These are phyloP conservation scores for Phlebiopsis gigantea DNA, from an alignment of 768 basidiomycete genomes.

Conservation along the genomic window DNA sequence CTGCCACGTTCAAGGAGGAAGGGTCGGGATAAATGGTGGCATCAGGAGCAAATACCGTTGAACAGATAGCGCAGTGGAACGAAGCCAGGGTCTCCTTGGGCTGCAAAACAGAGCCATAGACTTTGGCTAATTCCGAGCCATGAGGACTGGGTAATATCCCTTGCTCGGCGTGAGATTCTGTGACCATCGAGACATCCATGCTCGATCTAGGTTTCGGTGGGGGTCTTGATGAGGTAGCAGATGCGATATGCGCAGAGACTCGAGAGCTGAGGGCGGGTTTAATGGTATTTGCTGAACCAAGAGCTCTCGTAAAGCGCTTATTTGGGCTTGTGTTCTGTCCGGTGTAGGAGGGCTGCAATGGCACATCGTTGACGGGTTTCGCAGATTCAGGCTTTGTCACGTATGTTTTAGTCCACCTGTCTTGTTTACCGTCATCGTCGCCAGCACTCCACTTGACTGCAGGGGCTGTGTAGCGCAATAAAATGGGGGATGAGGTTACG, in stretches of 20 bases:
- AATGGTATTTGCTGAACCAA: constrained; percentile 20
- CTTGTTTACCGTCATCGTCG: constrained; percentile 40
- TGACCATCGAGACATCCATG: constrained; percentile 16
- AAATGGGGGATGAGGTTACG: too few species aligned
- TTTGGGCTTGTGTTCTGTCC: constrained; percentile 23
- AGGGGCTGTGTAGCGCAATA: constrained; percentile 63
- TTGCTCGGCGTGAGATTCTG: constrained; percentile 41
- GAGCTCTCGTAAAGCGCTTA: constrained; percentile 48
- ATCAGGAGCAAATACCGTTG: constrained; percentile 66
- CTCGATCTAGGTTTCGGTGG: constrained; percentile 15
- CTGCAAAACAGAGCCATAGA: constrained; percentile 80
- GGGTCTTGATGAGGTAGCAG: constrained; percentile 49
- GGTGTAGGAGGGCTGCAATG: constrained; percentile 14
- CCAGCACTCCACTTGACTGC: constrained; percentile 61
- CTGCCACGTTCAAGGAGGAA: constrained; percentile 21
- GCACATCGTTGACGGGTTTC: constrained; percentile 6
- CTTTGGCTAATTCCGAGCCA: constrained; percentile 65
- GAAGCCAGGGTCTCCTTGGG: constrained; percentile 67
- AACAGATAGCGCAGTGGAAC: constrained; percentile 65
- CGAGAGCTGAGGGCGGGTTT: constrained; percentile 35
- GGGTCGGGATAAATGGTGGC: constrained; percentile 85
- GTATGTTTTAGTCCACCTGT: constrained; percentile 81
- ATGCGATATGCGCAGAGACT: constrained; percentile 54
- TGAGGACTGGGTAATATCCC: constrained; percentile 57
- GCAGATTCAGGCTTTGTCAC: constrained; percentile 32